phyloP scores from a whole-genome alignment of 2,329 filamentous ascomycete genomes.

The Fusarium piperis region DNA sequence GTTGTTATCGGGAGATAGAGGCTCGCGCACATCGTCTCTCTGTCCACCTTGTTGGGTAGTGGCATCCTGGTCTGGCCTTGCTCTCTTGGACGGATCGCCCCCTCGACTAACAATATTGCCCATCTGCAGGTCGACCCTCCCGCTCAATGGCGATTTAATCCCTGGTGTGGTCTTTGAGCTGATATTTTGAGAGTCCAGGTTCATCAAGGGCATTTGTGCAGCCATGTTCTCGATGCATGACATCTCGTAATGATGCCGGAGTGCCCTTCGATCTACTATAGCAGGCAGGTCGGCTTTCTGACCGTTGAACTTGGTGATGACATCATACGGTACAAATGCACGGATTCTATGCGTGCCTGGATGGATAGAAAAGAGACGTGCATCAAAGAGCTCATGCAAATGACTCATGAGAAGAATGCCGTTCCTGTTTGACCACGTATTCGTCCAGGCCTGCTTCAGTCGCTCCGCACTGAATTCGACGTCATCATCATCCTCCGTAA shows the following conservation, averaged over 20 bases:
- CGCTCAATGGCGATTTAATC: neutral
- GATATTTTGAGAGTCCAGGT: neutral
- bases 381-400: conserved; percentile 31
- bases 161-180: neutral
- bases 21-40: neutral
- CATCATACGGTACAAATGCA: neutral
- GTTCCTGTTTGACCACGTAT: conserved; percentile 9
- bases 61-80: neutral
- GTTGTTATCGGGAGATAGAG: neutral
- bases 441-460: neutral
- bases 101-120: neutral
- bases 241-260: too few species aligned
- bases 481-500: neutral
- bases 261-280: too few species aligned
- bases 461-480: neutral
- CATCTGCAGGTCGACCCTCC: neutral
- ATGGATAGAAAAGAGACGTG: conserved; percentile 31
- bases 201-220: neutral
- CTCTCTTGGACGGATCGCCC: neutral
- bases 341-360: conserved; percentile 27
- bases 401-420: conserved; percentile 30
- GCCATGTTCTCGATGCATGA: neutral
- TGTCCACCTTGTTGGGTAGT: neutral
- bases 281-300: too few species aligned
- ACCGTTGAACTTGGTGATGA: too few species aligned